Conservation (phyloP, 2,329 filamentous ascomycete genomes). For the Aspergillus clavatus region DNA sequence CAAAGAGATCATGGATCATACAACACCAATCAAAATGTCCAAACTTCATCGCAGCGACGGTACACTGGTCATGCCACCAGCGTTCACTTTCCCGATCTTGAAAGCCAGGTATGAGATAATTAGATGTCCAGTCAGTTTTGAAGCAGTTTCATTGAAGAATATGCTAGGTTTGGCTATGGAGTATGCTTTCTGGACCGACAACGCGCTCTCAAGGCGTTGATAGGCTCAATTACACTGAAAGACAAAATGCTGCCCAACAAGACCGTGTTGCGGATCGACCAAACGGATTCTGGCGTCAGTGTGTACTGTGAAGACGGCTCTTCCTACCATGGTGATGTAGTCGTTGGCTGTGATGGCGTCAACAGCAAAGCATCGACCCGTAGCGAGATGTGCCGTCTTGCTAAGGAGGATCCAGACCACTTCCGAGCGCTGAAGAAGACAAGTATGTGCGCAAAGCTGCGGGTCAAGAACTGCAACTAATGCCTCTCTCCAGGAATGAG, state of each 20-base stretch:
- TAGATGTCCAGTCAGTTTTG: not conserved
- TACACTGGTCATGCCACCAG: constrained; percentile 10
- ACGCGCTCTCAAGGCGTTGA: constrained; percentile 21
- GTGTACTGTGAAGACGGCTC: constrained; percentile 34
- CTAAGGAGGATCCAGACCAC: constrained; percentile 1
- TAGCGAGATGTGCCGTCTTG: constrained; percentile 29
- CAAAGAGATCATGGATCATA: constrained; percentile 9
- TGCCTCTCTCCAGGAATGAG: too few species aligned
- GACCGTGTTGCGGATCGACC: constrained; percentile 25
- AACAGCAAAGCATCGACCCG: constrained; percentile 39
- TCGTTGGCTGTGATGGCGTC: constrained; percentile 42
- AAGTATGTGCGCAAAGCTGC: constrained; percentile 9
- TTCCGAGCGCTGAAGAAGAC: not conserved
- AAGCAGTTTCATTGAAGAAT: not conserved
- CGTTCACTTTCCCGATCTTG: constrained; percentile 5
- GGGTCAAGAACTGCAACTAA: too few species aligned
- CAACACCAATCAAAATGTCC: too few species aligned
- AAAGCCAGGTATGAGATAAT: constrained; percentile 5
- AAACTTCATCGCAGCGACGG: constrained; percentile 11
- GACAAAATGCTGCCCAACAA: constrained; percentile 26
- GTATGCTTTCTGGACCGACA: constrained; percentile 15
- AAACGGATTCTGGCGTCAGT: constrained; percentile 17
- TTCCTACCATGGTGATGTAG: constrained; percentile 31
- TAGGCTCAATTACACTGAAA: constrained; percentile 24
- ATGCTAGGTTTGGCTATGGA: constrained; percentile 16